Percentiles rank a stretch among this genome's conserved stretches.
Conservation (phyloP, 345 rosid genomes). For the Pelargonium nanum region DNA sequence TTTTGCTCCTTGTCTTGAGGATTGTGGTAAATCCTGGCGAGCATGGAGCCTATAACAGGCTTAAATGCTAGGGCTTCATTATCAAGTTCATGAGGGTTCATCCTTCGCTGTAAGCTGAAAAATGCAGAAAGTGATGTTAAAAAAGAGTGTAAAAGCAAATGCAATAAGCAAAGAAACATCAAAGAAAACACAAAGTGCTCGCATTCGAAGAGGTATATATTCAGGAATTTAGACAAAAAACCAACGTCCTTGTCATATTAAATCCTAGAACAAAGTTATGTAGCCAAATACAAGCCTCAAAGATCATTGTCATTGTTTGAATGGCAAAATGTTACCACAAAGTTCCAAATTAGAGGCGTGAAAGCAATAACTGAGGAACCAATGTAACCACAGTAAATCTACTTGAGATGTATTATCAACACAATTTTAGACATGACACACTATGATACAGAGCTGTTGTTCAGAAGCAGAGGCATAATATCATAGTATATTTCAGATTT, state of each 20-base stretch:
- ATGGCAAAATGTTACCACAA: background rate
- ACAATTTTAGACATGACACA: no score
- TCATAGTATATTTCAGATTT: no score
- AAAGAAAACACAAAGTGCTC: no score
- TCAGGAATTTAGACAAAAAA: background rate
- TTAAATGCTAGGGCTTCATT: slow-evolving; percentile 90
- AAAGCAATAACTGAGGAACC: no score
- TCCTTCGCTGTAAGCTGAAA: slow-evolving; percentile 84
- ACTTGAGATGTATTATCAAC: no score
- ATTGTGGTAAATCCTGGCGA: slow-evolving; percentile 70
- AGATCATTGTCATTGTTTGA: no score
- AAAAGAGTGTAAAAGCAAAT: background rate
- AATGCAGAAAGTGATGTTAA: slow-evolving; percentile 13
- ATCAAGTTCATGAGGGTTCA: slow-evolving; percentile 65
- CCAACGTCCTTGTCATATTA: background rate
- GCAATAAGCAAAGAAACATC: no score
- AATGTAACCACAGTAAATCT: no score
- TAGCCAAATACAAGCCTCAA: background rate
- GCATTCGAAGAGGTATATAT: no score
- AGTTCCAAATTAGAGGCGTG: background rate
- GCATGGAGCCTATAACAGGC: slow-evolving; percentile 85
- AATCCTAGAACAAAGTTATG: background rate
- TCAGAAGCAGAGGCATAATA: no score
- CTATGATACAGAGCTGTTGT: no score
- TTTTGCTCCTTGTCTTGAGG: slow-evolving; percentile 84